Percentiles rank a stretch among this genome's conserved stretches.
Conservation (phyloP, 139 green algal genomes). For the Closterium sp. region DNA sequence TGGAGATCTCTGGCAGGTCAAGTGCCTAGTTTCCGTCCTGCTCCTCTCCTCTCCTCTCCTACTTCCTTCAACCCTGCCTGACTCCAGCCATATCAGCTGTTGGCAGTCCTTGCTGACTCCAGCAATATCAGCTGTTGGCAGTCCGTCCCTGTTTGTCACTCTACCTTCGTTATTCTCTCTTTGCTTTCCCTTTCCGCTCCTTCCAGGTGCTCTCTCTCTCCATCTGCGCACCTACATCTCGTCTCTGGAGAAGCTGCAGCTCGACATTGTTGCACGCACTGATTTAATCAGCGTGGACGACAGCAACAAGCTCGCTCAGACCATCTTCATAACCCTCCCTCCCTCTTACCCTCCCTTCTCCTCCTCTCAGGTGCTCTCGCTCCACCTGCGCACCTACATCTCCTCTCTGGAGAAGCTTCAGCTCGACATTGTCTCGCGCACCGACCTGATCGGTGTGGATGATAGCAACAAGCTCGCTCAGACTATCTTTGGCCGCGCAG, state of each 20-base stretch:
- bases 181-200: not conserved
- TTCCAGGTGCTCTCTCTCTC: not conserved
- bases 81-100: no score
- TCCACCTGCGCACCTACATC: constrained; percentile 88
- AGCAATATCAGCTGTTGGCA: no score
- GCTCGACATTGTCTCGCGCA: constrained; percentile 53
- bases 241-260: constrained; percentile 71
- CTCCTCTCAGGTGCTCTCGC: not conserved
- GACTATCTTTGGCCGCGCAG: constrained; percentile 17
- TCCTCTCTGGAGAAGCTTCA: constrained; percentile 71
- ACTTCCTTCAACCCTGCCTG: no score
- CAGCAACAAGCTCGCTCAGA: not conserved
- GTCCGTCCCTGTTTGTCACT: no score
- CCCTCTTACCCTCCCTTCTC: no score
- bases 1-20: no score
- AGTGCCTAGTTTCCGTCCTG: no score
- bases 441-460: constrained; percentile 62
- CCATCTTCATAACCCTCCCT: constrained; percentile 8
- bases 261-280: constrained; percentile 49
- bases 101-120: no score
- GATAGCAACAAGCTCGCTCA: not conserved
- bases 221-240: constrained; percentile 89
- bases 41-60: no score
- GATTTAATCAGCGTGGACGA: constrained; percentile 63
- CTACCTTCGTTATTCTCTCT: no score